These are phyloP conservation scores for Tetracladium setigerum DNA, from an alignment of 495 filamentous ascomycete genomes.

Conservation along the genomic window DNA sequence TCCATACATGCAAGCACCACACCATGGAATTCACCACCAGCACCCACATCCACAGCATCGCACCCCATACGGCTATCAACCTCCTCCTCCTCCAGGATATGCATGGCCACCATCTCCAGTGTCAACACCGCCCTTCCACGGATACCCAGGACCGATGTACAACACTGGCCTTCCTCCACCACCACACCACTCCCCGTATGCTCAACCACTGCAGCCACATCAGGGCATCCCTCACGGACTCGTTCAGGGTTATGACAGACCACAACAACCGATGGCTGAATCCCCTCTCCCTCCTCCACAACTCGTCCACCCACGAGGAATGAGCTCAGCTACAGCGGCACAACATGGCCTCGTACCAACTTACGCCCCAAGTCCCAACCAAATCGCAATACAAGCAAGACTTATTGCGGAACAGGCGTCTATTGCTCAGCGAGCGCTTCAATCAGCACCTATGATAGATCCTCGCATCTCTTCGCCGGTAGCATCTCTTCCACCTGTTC, in stretches of 20 bases:
- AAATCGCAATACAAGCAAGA: slow-evolving; percentile 22
- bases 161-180: slow-evolving; percentile 15
- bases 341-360: slow-evolving; percentile 16
- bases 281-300: slow-evolving; percentile 21
- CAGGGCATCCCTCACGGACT: slow-evolving; percentile 6
- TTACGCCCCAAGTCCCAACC: slow-evolving; percentile 22
- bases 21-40: slow-evolving; percentile 38
- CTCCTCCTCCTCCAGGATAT: slow-evolving; percentile 35
- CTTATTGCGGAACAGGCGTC: slow-evolving; percentile 19
- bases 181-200: slow-evolving; percentile 2
- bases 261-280: slow-evolving; percentile 18
- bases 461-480: slow-evolving; percentile 14
- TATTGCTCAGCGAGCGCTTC: slow-evolving; percentile 15
- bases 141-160: slow-evolving; percentile 17
- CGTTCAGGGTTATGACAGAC: slow-evolving; percentile 15
- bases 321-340: slow-evolving; percentile 10
- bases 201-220: slow-evolving; percentile 13
- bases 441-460: slow-evolving; percentile 13
- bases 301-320: slow-evolving; percentile 13
- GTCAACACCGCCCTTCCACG: slow-evolving; percentile 31
- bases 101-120: slow-evolving; percentile 60
- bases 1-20: slow-evolving; percentile 28
- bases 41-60: slow-evolving; percentile 36
- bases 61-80: slow-evolving; percentile 1
- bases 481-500: slow-evolving; percentile 8